Base-by-base conservation (phyloP, 805 yeast species). In the Saccharomycopsis fodiens region DNA sequence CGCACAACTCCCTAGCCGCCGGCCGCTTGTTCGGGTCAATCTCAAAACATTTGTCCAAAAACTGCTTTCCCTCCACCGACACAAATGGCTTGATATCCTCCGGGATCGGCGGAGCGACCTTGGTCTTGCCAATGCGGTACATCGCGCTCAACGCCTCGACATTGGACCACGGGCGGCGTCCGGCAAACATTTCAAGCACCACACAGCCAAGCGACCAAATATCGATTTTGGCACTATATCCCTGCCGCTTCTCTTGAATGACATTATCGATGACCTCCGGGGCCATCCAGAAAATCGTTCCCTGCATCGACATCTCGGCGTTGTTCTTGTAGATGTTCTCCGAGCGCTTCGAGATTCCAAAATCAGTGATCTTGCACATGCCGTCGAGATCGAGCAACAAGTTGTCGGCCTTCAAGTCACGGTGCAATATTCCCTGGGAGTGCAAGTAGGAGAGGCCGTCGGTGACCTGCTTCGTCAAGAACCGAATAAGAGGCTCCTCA, bases 231-330 rank as follows among this genome's bases (percentile, higher is more conserved):
- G 98, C 98, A 67, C 95, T 86, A 61, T 93, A 93, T 0, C 98
- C 98, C 59, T 83, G 93, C 53, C 80, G 80, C 54, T 74, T 74
- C 54, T 78, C 76, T 52, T 78, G 82, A 2, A 77, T 79, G 17
- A 79, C 79, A 48, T 86, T 87, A 59, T 88, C 91, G 42, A 93
- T 88, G 53, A 94, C 96, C 59, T 93, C 99, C 0, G 99, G 99
- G 1, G 99, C 99, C 98, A 93, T 93, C 98, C 98, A 93, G 62
- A 89, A 93, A 1, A 94, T 87, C 0, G 98, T 89, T 20, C 99
- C 99, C 63, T 94, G 96, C 95, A 86, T 87, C 10, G 97, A 89
- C 95, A 89, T 85, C 45, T 87, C 96, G 3, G 96, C 87, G 56
- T 86, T 80, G 61, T 93, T 88, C 25, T 85, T 80, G 60, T 93